These are phyloP conservation scores for Cyclotella cryptica DNA, from an alignment of 108 stramenopile genomes.

Conservation along the genomic window DNA sequence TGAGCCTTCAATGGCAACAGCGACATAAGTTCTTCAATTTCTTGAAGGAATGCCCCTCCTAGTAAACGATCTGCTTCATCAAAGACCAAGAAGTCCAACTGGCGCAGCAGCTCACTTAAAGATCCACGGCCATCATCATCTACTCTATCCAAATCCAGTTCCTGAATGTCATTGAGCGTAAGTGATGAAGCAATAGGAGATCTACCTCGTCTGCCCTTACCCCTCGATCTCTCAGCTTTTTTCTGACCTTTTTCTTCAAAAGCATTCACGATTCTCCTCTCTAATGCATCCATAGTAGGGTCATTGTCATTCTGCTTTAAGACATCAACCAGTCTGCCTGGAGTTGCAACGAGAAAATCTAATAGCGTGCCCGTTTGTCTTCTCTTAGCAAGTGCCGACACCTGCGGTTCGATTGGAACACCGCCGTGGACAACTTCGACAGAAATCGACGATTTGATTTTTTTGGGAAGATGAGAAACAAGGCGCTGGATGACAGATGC, in stretches of 20 bases:
- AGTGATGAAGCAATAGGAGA: conserved; percentile 42
- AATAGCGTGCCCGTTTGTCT: conserved; percentile 43
- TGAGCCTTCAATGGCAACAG: conserved; percentile 44
- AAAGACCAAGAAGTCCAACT: conserved; percentile 83
- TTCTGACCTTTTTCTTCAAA: conserved; percentile 48
- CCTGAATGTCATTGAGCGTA: conserved; percentile 59
- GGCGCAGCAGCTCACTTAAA: conserved; percentile 60
- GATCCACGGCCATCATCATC: conserved; percentile 62
- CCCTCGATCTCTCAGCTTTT: conserved; percentile 27
- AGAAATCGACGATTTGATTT: conserved; percentile 32
- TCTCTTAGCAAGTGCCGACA: conserved; percentile 54
- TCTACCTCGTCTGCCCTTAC: conserved; percentile 28
- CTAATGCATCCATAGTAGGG: conserved; percentile 57
- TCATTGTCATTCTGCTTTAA: conserved; percentile 66
- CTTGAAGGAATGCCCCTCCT: conserved; percentile 75
- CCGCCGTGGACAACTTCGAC: conserved; percentile 70
- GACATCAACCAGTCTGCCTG: conserved; percentile 94
- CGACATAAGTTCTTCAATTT: conserved; percentile 76
- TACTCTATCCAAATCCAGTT: conserved; percentile 57
- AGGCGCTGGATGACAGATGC: conserved; percentile 56
- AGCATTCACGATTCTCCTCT: conserved; percentile 68
- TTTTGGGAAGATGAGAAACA: conserved; percentile 44
- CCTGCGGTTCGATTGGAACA: conserved; percentile 65
- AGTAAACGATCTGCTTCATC: conserved; percentile 97
- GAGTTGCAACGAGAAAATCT: conserved; percentile 96